Percentiles rank a stretch among this genome's conserved stretches.
These are phyloP conservation scores for Capsella bursapastoris DNA, from an alignment of 345 rosid genomes.

Conservation along the genomic window DNA sequence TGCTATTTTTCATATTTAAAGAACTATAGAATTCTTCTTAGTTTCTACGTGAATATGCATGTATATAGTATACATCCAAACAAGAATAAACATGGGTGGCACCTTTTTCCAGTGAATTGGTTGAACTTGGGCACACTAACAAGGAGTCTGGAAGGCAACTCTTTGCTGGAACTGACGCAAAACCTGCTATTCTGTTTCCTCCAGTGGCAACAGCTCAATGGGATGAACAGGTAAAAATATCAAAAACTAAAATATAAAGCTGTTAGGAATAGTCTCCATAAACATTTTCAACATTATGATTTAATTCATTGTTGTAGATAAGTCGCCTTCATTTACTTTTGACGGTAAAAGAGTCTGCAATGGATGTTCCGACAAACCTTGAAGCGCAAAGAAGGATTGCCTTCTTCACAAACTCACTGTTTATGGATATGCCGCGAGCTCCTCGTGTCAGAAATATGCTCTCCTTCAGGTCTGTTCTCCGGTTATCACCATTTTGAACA, in stretches of 20 bases:
- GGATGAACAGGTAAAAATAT: conserved; percentile 82
- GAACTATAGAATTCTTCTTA: conserved; percentile 4
- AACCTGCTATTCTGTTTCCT: conserved; percentile 88
- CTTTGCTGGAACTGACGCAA: conserved; percentile 87
- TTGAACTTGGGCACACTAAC: conserved; percentile 82
- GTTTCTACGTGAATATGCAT: conserved; percentile 17
- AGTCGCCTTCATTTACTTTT: conserved; percentile 89
- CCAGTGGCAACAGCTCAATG: conserved; percentile 76
- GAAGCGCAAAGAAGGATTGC: conserved; percentile 97
- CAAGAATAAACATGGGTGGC: conserved; percentile 14
- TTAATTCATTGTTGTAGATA: conserved; percentile 56
- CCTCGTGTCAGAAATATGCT: conserved; percentile 94
- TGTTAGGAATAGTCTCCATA: conserved; percentile 9
- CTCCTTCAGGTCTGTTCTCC: conserved; percentile 70
- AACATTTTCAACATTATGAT: conserved; percentile 14
- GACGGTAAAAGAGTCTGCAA: conserved; percentile 91
- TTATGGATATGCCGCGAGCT: conserved; percentile 98
- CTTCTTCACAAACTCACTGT: conserved; percentile 89
- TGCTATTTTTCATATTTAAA: conserved; percentile 28
- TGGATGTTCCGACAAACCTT: conserved; percentile 88
- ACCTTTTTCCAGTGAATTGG: conserved; percentile 65
- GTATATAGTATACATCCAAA: conserved; percentile 12
- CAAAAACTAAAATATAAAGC: conserved; percentile 1
- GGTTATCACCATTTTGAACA: conserved; percentile 14
- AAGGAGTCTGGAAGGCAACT: conserved; percentile 95